Percentiles rank a stretch among this genome's conserved stretches.
phyloP scores from a whole-genome alignment of 768 basidiomycete species.

The Calocybe indica region DNA sequence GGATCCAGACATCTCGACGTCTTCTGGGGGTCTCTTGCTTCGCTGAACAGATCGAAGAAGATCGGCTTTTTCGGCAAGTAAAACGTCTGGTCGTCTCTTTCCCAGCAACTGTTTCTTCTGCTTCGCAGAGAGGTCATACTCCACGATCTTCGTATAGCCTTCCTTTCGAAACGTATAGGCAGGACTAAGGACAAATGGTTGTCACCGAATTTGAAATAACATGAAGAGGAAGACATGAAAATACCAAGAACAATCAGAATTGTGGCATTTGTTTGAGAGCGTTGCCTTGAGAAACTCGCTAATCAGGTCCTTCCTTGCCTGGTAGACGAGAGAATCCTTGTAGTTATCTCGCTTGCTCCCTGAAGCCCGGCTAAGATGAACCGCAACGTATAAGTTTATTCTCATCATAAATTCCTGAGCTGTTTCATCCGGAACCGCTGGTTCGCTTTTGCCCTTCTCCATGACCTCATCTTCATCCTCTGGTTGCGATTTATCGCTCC shows the following conservation, averaged over 20 bases:
- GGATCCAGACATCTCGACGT: constrained; percentile 45
- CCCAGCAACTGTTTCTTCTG: constrained; percentile 59
- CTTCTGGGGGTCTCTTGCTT: constrained; percentile 21
- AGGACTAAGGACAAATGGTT: constrained; percentile 34
- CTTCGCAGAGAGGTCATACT: constrained; percentile 81
- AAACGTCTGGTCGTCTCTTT: constrained; percentile 66
- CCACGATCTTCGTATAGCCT: constrained; percentile 89
- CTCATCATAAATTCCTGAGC: constrained; percentile 55
- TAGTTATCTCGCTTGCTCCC: constrained; percentile 73
- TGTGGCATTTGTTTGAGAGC: constrained; percentile 69
- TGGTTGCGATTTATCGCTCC: constrained; percentile 4
- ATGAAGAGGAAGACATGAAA: neutral
- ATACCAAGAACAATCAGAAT: constrained; percentile 74
- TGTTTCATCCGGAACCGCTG: constrained; percentile 48
- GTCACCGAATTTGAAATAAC: constrained; percentile 4
- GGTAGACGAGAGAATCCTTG: constrained; percentile 85
- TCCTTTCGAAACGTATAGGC: constrained; percentile 92
- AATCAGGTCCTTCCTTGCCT: constrained; percentile 79
- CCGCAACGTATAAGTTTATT: constrained; percentile 59
- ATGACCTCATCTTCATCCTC: constrained; percentile 31
- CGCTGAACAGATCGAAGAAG: constrained; percentile 14
- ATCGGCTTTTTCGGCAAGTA: constrained; percentile 44
- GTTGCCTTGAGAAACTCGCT: constrained; percentile 71
- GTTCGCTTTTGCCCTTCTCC: constrained; percentile 32
- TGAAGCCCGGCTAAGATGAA: constrained; percentile 42